These are phyloP conservation scores for Plasmodium fragile DNA, from an alignment of 169 alveolate species.

Conservation along the genomic window DNA sequence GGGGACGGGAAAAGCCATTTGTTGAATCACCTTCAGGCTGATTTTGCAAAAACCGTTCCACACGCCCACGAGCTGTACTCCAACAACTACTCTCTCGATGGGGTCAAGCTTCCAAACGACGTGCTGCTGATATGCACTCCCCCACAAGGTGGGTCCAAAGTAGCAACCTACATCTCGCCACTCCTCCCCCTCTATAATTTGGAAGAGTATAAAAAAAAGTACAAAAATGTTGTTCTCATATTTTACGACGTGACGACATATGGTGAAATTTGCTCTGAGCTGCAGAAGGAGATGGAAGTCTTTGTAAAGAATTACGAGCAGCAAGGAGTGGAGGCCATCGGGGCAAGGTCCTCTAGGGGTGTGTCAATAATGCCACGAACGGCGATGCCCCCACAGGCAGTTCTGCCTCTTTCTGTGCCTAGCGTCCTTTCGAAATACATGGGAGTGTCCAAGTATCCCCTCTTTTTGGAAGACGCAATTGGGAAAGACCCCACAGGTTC, in stretches of 20 bases:
- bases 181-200: conserved; percentile 34
- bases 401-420: conserved; percentile 37
- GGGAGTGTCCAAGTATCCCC: conserved; percentile 18
- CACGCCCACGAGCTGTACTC: conserved; percentile 23
- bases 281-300: conserved; percentile 32
- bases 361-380: not conserved
- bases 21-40: not conserved
- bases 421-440: conserved; percentile 27
- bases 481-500: not conserved
- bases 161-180: conserved; percentile 28
- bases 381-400: not conserved
- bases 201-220: conserved; percentile 28
- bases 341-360: not conserved
- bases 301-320: conserved; percentile 24
- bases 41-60: not conserved
- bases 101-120: conserved; percentile 48
- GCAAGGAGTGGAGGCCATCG: not conserved
- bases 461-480: not conserved
- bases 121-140: conserved; percentile 31
- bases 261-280: not conserved
- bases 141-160: conserved; percentile 17
- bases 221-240: conserved; percentile 45
- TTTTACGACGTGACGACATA: conserved; percentile 28
- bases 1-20: not conserved
- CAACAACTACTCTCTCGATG: conserved; percentile 33